Base-by-base conservation (phyloP, 1,139 yeast genomes). In the Yamadazyma dushanensis region DNA sequence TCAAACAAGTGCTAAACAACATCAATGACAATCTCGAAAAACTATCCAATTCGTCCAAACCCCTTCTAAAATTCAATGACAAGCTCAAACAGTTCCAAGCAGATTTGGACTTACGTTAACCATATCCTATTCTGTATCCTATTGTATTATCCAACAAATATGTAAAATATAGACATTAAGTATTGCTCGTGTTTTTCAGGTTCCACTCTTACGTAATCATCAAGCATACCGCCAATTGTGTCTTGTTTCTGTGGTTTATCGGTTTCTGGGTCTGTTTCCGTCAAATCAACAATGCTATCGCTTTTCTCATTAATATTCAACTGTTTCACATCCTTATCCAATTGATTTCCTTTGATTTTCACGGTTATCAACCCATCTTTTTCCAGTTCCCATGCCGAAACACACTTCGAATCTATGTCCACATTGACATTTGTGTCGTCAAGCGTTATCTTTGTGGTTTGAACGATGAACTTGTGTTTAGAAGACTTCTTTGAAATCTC, bases 351-450 rank as follows among this genome's bases (percentile, higher is more conserved):
- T n/a, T n/a, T n/a, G 10, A 32, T 20, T 19, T 17, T 24, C 15
- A 31, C 49, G 11, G 64, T 36, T 10, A 32, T 15, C 15, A 11
- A 21, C 1, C 75, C 75, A 44, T 69, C 75, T 35, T 51, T 63
- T 7, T 52, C 54, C 5, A 51, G 35, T 32, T 69, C 73, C 75
- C 76, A 70, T 2, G 59, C 56, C 1, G 72, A 67, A 7, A 63
- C 67, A 38, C 66, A 56, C 17, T 53, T 53, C 2, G 69, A 45
- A 4, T 37, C 29, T 11, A 65, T 45, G 11, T 40, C 41, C 31
- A 60, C 39, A 20, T 57, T 53, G 3, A 48, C 37, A 24, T 48
- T 43, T n/a, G 41, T 32, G 19, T 47, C 48, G 5, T 41, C 43
- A 3, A 47, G 35, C n/a, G 29, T 33, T 5, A 62, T 38, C 9